Percentiles rank a stretch among this genome's conserved stretches.
Conservation (phyloP, 805 yeast species). For the Hanseniaspora vineae region DNA sequence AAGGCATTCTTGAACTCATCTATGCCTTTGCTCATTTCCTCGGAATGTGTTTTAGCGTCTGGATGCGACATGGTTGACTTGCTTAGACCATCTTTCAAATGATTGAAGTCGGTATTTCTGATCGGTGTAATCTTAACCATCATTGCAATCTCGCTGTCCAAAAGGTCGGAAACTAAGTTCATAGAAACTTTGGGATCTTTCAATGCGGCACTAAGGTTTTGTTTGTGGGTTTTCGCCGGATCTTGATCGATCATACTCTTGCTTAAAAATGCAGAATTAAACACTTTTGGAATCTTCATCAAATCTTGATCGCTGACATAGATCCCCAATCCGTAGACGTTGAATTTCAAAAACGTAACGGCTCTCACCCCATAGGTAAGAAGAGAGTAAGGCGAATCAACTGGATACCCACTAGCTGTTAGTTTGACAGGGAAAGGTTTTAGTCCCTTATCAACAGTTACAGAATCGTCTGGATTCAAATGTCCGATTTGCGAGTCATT, state of each 20-base stretch:
- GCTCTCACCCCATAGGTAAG: slow-evolving; percentile 74
- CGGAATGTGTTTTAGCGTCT: slow-evolving; percentile 37
- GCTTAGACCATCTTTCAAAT: slow-evolving; percentile 78
- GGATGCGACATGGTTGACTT: slow-evolving; percentile 65
- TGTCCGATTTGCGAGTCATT: slow-evolving; percentile 3
- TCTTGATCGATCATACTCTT: slow-evolving; percentile 25
- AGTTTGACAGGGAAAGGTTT: slow-evolving; percentile 32
- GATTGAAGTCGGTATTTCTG: slow-evolving; percentile 83
- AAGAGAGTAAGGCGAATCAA: slow-evolving; percentile 33
- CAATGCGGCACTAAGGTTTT: slow-evolving; percentile 31
- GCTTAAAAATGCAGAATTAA: slow-evolving; percentile 32
- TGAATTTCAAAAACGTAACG: slow-evolving; percentile 71
- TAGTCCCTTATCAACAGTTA: slow-evolving; percentile 38
- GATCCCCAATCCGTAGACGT: slow-evolving; percentile 78
- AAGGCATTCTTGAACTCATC: slow-evolving; percentile 53
- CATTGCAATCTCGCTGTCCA: slow-evolving; percentile 48
- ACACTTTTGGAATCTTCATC: slow-evolving; percentile 25
- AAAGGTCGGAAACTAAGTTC: slow-evolving; percentile 39
- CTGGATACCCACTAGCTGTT: slow-evolving; percentile 14
- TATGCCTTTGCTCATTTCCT: slow-evolving; percentile 45
- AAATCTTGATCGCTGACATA: slow-evolving; percentile 57
- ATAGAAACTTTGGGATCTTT: slow-evolving; percentile 40
- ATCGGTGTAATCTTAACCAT: slow-evolving; percentile 72
- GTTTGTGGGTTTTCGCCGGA: slow-evolving; percentile 22
- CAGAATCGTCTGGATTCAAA: slow-evolving; percentile 16